Evolutionary conservation across 202 grass and related monocot species (phyloP).

Genomic region (Panicum virgatum): DNA sequence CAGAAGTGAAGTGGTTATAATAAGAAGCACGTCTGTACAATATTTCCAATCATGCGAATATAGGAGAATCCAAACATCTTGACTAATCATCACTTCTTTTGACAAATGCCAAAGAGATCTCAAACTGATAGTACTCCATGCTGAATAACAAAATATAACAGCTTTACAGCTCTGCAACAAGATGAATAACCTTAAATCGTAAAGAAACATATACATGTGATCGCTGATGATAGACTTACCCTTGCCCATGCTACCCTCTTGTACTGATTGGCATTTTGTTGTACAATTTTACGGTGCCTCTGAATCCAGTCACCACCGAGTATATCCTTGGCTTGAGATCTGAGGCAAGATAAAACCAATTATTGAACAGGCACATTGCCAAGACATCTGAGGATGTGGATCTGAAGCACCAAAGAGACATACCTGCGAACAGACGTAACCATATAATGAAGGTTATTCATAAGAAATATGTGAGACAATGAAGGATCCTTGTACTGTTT

Average conservation of each 20-base stretch:
- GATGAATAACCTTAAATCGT: background rate
- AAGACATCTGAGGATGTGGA: slow-evolving; percentile 17
- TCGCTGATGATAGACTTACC: slow-evolving; percentile 42
- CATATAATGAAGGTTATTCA: slow-evolving; percentile 91
- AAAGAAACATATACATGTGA: slow-evolving; percentile 22
- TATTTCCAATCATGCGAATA: slow-evolving; percentile 8
- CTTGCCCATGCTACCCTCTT: slow-evolving; percentile 79
- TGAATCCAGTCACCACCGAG: slow-evolving; percentile 88
- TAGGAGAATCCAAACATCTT: background rate
- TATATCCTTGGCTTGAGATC: slow-evolving; percentile 90
- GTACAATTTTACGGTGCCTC: slow-evolving; percentile 72
- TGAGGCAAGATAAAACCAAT: slow-evolving; percentile 36
- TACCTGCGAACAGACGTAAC: slow-evolving; percentile 79
- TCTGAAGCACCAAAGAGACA: slow-evolving; percentile 13
- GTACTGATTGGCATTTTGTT: slow-evolving; percentile 87
- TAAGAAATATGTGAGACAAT: slow-evolving; percentile 80
- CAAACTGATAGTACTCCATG: background rate
- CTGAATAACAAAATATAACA: slow-evolving; percentile 21
- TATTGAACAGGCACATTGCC: slow-evolving; percentile 3
- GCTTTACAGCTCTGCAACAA: slow-evolving; percentile 10
- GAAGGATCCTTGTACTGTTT: slow-evolving; percentile 85
- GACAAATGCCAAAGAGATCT: background rate
- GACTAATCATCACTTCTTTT: background rate
- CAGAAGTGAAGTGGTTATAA: slow-evolving; percentile 31
- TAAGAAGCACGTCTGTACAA: background rate